Evolutionary conservation across 352 stramenopile species (phyloP), one percentile per base, ranked within the genome.

Genomic region (Blastocystis sp.): DNA sequence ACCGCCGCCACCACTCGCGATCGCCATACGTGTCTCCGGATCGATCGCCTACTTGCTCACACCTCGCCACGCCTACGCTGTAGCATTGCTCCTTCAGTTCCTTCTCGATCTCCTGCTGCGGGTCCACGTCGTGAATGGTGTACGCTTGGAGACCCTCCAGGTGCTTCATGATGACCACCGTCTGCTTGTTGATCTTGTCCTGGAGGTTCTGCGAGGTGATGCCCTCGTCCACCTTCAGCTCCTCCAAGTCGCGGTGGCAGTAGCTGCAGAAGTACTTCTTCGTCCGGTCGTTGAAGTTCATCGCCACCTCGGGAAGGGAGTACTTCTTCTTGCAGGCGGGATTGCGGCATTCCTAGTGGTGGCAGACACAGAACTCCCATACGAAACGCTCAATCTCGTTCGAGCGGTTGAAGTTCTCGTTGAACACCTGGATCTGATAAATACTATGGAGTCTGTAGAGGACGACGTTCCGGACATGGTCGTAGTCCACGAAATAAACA

Each of bases 161-260:
- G 34, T 64, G 29, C 34, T 32, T 36, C 44, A 63, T n/a, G 34
- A 81, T 63, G 46, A 29, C 40, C 24, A 61, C 42, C 1, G 56
- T 81, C 27, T 81, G 69, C 21, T 64, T 42, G 21, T 81, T 81
- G 36, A 81, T 61, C 53, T 81, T 81, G 36, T 81, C 49, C 53
- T 81, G 48, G 21, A 81, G 54, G n/a, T n/a, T 61, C 69, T 81
- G 69, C 40, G 40, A 64, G 53, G 54, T 61, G 34, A 63, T 38
- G 4, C 56, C 51, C 32, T 81, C 40, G 14, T 81, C 48, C 3
- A 29, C 38, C 3, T 81, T 34, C 21, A 81, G 48, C 4, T 81
- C 42, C n/a, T 32, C 21, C 24, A 81, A 24, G 0, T 63, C n/a
- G 7, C 21, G 36, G n/a, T 44, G 24, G 40, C 69, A 81, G 14